phyloP scores from a whole-genome alignment of 495 filamentous ascomycete species.

The Parathielavia hyrcaniae region DNA sequence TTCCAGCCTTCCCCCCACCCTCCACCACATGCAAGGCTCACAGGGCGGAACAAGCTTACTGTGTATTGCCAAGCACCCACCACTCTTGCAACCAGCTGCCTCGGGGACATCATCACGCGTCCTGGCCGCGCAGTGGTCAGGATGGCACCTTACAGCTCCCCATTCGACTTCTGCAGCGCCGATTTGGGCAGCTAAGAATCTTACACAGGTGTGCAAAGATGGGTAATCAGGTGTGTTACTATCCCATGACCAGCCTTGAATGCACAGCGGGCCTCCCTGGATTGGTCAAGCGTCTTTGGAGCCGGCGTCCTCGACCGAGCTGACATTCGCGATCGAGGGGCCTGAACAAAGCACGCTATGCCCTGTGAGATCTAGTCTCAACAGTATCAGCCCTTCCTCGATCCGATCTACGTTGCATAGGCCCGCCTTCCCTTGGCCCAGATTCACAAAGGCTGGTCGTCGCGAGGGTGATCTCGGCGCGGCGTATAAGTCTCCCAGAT shows the following conservation, averaged over 20 bases:
- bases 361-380: conserved; percentile 4
- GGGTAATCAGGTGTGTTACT: conserved; percentile 1
- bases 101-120: not conserved
- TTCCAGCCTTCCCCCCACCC: conserved; percentile 3
- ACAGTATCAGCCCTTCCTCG: conserved; percentile 10
- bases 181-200: not conserved
- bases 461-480: not conserved
- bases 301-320: conserved; percentile 11
- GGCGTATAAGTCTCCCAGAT: conserved; percentile 7
- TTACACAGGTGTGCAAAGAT: not conserved
- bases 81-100: not conserved
- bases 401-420: conserved; percentile 8
- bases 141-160: not conserved
- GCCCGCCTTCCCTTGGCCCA: not conserved
- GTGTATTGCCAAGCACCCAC: not conserved
- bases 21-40: conserved; percentile 7
- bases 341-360: conserved; percentile 6
- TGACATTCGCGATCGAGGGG: conserved; percentile 9
- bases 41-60: conserved; percentile 10
- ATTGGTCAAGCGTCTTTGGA: conserved; percentile 13
- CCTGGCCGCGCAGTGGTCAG: not conserved
- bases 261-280: conserved; percentile 5
- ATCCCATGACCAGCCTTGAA: conserved; percentile 6
- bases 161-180: not conserved
- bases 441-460: not conserved